Evolutionary conservation across 2,329 filamentous ascomycete species (phyloP), one percentile per base, ranked within the genome.

Genomic region (Diaporthe longicolla): DNA sequence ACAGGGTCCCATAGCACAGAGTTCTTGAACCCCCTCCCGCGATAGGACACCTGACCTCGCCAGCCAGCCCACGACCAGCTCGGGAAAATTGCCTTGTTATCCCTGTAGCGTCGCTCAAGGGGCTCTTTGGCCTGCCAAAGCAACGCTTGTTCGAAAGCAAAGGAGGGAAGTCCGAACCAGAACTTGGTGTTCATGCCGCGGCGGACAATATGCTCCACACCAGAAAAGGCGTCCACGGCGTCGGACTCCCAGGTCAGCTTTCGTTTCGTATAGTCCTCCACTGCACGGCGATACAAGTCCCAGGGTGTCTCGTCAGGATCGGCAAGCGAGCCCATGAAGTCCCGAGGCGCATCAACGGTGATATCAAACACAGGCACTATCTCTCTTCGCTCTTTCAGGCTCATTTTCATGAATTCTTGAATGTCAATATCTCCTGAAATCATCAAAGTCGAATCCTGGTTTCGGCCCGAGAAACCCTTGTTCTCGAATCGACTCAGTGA

Each of bases 281-380:
- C 59, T 15, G 59, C 59, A n/a, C 59, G 59, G 19, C 59, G 59
- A 43, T 65, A 65, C 43, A 65, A 0, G 11, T 65, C 59, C 59
- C 59, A 65, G 0, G 59, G 59, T 21, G 59, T 65, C 26, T 21
- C 43, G 9, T 48, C 19, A 29, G 59, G 3, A 17, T 50, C 43
- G 7, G 17, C 40, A 65, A 65, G 43, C 43, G 59, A 65, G 19
- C 26, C 17, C 43, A 65, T 65, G 43, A 65, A 50, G 19, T 65
- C 26, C 19, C 40, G 43, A 1, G 59, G 59, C 26, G 59, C 10
- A 1, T 65, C 59, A 19, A 65, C 43, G 1, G 9, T 10, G 26
- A 65, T 24, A 26, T 65, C 43, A 6, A 65, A 65, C 17, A 65
- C 59, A 24, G 26, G 59, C 2, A 26, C 43, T 50, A 48, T 50